Conservation (phyloP, 352 stramenopile species). For the Pythium sukuiense region DNA sequence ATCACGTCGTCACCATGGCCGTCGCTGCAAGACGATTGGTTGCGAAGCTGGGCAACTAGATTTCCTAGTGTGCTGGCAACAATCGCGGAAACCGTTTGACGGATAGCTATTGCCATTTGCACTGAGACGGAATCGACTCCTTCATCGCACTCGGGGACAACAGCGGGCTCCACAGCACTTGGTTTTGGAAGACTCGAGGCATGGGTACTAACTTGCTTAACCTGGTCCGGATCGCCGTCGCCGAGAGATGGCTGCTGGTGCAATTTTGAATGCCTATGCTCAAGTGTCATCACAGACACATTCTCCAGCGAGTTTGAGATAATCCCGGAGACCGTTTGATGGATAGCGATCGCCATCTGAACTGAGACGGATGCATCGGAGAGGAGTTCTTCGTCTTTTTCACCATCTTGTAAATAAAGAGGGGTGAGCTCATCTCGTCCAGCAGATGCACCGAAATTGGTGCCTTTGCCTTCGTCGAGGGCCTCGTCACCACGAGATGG, state of each 20-base stretch:
- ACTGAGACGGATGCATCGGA: conserved; percentile 21
- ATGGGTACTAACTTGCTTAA: background rate
- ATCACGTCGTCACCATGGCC: background rate
- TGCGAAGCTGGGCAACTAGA: background rate
- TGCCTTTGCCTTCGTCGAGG: background rate
- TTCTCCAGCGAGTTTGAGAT: conserved; percentile 38
- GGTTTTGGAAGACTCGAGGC: background rate
- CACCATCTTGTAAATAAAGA: background rate
- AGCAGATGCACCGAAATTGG: background rate
- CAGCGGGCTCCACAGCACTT: background rate
- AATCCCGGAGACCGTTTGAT: conserved; percentile 36
- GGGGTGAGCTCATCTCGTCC: background rate
- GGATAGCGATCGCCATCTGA: conserved; percentile 42
- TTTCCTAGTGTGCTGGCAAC: conserved; percentile 40
- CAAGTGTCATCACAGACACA: background rate
- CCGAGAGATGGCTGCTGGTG: background rate
- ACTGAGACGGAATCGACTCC: conserved; percentile 23
- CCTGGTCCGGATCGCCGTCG: background rate
- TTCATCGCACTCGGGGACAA: background rate
- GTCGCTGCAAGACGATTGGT: background rate
- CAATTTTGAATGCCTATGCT: background rate
- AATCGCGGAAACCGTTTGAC: conserved; percentile 37
- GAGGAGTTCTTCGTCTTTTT: background rate
- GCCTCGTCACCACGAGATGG: background rate
- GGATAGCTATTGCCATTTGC: conserved; percentile 43